Evolutionary conservation across 805 yeast species (phyloP).

Genomic region (Brettanomyces custersianus): DNA sequence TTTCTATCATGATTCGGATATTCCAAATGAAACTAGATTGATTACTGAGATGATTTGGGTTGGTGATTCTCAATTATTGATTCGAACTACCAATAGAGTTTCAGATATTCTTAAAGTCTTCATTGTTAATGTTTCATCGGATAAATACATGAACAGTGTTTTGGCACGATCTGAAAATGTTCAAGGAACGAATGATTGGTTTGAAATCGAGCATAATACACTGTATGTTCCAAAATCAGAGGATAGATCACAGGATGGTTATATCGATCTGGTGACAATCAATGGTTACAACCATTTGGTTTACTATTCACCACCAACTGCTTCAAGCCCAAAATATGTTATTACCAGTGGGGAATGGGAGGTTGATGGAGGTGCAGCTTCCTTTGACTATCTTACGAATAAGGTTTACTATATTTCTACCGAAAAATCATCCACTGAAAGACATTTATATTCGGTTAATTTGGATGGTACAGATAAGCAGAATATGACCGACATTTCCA

Average conservation of each 20-base stretch:
- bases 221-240: constrained; percentile 45
- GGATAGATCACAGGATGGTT: constrained; percentile 51
- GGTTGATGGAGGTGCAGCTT: constrained; percentile 65
- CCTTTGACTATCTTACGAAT: constrained; percentile 44
- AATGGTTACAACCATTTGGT: constrained; percentile 70
- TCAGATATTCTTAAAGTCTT: constrained; percentile 56
- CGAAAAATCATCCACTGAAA: constrained; percentile 66
- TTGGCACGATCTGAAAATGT: constrained; percentile 41
- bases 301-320: constrained; percentile 64
- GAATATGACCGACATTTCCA: constrained; percentile 40
- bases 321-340: constrained; percentile 38
- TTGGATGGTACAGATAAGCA: constrained; percentile 37
- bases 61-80: constrained; percentile 41
- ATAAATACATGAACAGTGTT: constrained; percentile 20
- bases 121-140: constrained; percentile 35
- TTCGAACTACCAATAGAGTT: constrained; percentile 54
- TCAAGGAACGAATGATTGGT: constrained; percentile 53
- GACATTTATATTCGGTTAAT: constrained; percentile 70
- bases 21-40: constrained; percentile 33
- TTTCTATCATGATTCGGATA: constrained; percentile 34
- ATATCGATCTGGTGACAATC: constrained; percentile 67
- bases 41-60: constrained; percentile 70
- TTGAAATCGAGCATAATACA: constrained; percentile 64
- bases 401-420: constrained; percentile 67
- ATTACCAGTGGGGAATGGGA: constrained; percentile 85